Conservation (phyloP, 2,329 filamentous ascomycete genomes). For the Zasmidium cellare region DNA sequence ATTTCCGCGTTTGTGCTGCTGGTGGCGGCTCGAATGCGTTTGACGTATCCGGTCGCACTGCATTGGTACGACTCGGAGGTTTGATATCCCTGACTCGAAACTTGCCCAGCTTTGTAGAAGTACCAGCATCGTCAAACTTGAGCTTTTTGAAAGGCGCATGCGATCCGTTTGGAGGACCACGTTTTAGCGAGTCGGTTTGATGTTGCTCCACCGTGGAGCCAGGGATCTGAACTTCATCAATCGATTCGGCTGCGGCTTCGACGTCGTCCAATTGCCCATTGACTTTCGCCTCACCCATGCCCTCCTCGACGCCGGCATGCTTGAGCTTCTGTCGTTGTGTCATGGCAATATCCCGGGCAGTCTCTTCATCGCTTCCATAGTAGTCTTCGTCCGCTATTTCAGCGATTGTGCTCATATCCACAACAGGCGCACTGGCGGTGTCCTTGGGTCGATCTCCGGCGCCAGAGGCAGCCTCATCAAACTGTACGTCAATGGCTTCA, state of each 20-base stretch:
- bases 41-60: constrained; percentile 9
- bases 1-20: constrained; percentile 12
- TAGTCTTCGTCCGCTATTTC: constrained; percentile 45
- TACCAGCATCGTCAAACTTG: constrained; percentile 11
- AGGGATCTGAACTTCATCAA: constrained; percentile 14
- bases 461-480: constrained; percentile 8
- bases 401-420: constrained; percentile 64
- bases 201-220: constrained; percentile 6
- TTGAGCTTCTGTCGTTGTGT: constrained; percentile 31
- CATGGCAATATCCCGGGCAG: constrained; percentile 33
- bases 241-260: constrained; percentile 21
- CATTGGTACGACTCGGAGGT: constrained; percentile 2
- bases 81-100: constrained; percentile 29
- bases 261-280: constrained; percentile 17
- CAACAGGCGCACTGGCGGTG: constrained; percentile 47
- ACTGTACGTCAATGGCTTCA: constrained; percentile 9
- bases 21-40: constrained; percentile 14
- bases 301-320: constrained; percentile 20
- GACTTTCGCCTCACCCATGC: constrained; percentile 24
- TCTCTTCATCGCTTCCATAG: constrained; percentile 47
- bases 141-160: constrained; percentile 27
- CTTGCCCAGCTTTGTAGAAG: constrained; percentile 19
- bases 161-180: constrained; percentile 15
- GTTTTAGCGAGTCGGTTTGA: constrained; percentile 18
- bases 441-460: constrained; percentile 7